These are phyloP conservation scores for Suillus subluteus DNA, from an alignment of 768 basidiomycete genomes.

Conservation along the genomic window DNA sequence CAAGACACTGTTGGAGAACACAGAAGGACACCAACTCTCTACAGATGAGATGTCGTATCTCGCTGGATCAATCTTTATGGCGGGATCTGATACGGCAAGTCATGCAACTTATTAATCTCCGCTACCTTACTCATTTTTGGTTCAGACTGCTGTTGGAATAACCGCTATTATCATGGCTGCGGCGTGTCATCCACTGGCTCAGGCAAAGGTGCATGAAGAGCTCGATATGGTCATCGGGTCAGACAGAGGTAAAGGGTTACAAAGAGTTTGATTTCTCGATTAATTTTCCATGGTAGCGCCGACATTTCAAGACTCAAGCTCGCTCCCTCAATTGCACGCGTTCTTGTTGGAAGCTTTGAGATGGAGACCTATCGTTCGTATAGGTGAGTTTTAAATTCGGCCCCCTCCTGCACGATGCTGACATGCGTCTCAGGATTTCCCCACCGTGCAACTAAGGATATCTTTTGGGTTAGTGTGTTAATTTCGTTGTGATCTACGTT, in stretches of 20 bases:
- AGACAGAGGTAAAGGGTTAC: background rate
- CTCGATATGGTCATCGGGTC: background rate
- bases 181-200: background rate
- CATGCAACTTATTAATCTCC: background rate
- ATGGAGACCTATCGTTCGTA: background rate
- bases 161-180: background rate
- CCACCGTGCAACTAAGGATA: background rate
- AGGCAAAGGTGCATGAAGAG: background rate
- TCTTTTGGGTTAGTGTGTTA: background rate
- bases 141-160: background rate
- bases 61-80: background rate
- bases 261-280: background rate
- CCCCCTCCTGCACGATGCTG: background rate
- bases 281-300: background rate
- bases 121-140: background rate
- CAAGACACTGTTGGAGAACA: background rate
- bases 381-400: background rate
- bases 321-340: background rate
- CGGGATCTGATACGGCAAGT: background rate
- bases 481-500: background rate
- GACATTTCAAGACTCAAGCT: background rate
- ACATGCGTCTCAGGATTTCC: background rate
- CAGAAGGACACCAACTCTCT: background rate
- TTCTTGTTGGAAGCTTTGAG: constrained; percentile 1
- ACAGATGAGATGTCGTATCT: background rate